Evolutionary conservation across 2,329 filamentous ascomycete species (phyloP).

Genomic region (Sclerotinia glacialis): DNA sequence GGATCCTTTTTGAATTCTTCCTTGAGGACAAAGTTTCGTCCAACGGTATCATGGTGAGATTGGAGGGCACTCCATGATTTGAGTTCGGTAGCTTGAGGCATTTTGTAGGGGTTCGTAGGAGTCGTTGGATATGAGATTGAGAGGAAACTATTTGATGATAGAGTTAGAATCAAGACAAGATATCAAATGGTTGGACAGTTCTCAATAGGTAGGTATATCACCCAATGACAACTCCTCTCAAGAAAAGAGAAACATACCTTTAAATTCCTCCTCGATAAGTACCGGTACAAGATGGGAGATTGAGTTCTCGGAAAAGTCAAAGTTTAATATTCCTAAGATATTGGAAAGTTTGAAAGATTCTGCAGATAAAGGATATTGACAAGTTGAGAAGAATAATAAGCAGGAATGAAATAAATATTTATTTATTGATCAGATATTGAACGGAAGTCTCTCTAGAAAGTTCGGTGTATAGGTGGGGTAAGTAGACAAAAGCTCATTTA

Average conservation of each 20-base stretch:
- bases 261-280: not conserved
- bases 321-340: not conserved
- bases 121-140: not conserved
- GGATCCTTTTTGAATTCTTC: constrained; percentile 88
- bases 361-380: not conserved
- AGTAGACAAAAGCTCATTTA: too few species aligned
- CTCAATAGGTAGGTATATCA: not conserved
- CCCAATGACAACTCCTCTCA: too few species aligned
- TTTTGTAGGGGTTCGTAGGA: constrained; percentile 40
- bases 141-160: not conserved
- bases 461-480: too few species aligned
- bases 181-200: not conserved
- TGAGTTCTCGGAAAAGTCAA: constrained; percentile 5
- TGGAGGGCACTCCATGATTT: constrained; percentile 87
- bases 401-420: not conserved
- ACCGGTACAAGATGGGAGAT: too few species aligned
- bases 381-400: not conserved
- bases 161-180: not conserved
- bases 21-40: constrained; percentile 88
- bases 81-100: constrained; percentile 84
- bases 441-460: too few species aligned
- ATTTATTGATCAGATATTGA: too few species aligned
- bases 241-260: not conserved
- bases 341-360: not conserved
- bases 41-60: constrained; percentile 80